Evolutionary conservation across 495 filamentous ascomycete genomes (phyloP).

Genomic region (Durotheca rogersii): DNA sequence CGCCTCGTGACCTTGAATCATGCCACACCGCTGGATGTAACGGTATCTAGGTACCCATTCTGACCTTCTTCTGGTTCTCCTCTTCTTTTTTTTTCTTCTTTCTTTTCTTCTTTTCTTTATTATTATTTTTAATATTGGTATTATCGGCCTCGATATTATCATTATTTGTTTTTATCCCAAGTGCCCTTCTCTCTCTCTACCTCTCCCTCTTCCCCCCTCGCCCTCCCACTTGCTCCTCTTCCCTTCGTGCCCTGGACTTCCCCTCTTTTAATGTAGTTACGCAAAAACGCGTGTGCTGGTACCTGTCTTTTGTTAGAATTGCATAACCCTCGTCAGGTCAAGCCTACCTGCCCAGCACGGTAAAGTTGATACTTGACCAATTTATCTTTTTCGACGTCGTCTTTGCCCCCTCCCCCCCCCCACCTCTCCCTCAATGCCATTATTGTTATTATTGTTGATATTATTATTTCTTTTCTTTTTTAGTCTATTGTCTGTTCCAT

Average conservation of each 20-base stretch:
- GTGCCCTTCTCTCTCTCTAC: too few species aligned
- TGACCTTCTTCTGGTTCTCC: conserved; percentile 9
- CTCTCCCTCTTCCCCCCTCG: too few species aligned
- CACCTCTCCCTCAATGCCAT: too few species aligned
- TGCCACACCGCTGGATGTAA: conserved; percentile 33
- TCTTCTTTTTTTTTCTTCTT: conserved; percentile 7
- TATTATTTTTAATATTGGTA: conserved; percentile 6
- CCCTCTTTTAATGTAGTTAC: conserved; percentile 20
- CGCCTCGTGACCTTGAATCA: conserved; percentile 34
- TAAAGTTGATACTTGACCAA: conserved; percentile 17
- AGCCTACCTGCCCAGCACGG: conserved; percentile 15
- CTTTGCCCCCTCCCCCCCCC: too few species aligned
- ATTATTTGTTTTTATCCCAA: conserved; percentile 2
- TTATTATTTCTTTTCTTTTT: conserved; percentile 7
- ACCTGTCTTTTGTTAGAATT: conserved; percentile 20
- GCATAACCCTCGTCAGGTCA: conserved; percentile 17
- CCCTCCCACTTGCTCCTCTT: too few species aligned
- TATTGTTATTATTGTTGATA: too few species aligned
- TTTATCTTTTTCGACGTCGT: conserved; percentile 7
- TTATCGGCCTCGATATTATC: too few species aligned
- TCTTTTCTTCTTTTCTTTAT: conserved; percentile 3
- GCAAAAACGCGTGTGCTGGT: conserved; percentile 22
- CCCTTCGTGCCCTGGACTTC: too few species aligned
- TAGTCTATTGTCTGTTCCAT: conserved; percentile 7
- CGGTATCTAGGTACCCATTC: conserved; percentile 34